A percentile compares a stretch with the other conserved stretches of the same genome.
phyloP scores from a whole-genome alignment of 805 yeast species.

The Alloascoidea hylecoeti region DNA sequence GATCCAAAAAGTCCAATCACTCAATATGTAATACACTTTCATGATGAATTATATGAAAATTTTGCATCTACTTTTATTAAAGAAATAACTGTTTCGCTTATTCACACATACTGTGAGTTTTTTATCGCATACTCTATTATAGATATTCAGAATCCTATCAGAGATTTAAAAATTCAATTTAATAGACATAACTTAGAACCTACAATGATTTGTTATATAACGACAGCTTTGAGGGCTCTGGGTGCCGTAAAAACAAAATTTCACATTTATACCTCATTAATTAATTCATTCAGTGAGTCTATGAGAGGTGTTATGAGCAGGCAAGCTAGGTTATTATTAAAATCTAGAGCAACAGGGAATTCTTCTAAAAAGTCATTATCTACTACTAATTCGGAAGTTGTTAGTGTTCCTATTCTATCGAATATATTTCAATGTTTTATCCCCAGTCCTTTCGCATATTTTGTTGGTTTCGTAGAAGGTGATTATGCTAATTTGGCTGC shows the following conservation, averaged over 20 bases:
- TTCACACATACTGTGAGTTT: background rate
- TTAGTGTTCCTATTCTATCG: conserved; percentile 10
- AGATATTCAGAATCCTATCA: background rate
- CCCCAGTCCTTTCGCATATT: conserved; percentile 20
- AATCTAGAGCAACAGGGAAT: conserved; percentile 1
- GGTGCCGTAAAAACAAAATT: background rate
- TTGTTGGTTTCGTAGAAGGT: conserved; percentile 7
- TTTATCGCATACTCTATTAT: background rate
- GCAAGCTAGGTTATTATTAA: conserved; percentile 1
- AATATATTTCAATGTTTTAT: conserved; percentile 18
- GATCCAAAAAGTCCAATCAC: background rate
- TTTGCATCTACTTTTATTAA: background rate
- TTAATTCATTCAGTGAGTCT: background rate
- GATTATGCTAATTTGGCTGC: conserved; percentile 2
- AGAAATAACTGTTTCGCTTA: background rate
- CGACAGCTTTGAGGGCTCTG: background rate
- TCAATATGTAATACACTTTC: background rate
- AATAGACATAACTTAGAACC: background rate
- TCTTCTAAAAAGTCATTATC: conserved; percentile 2
- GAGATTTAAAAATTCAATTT: background rate
- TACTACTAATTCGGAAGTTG: conserved; percentile 8
- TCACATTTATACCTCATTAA: background rate
- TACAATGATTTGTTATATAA: background rate
- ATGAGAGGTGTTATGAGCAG: conserved; percentile 4
- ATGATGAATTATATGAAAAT: background rate